phyloP scores from a whole-genome alignment of 2,329 filamentous ascomycete genomes.

The Fusarium bulbicola region DNA sequence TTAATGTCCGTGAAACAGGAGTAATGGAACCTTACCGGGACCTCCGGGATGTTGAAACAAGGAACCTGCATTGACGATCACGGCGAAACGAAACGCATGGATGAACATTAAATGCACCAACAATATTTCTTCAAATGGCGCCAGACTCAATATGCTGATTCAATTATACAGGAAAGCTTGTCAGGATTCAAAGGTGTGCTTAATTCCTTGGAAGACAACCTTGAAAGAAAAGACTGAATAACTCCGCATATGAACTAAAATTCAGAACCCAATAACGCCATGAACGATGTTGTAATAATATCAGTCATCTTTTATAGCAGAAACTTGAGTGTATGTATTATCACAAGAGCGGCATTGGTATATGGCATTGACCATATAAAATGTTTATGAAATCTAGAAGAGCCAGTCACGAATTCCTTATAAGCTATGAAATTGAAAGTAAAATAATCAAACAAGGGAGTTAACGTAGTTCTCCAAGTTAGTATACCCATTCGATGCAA shows the following conservation, averaged over 20 bases:
- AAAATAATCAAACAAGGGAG: constrained; percentile 48
- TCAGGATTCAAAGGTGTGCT: neutral
- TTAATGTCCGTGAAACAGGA: neutral
- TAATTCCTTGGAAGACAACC: neutral
- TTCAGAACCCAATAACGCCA: neutral
- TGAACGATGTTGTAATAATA: too few species aligned
- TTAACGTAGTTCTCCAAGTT: constrained; percentile 62
- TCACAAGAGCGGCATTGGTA: neutral
- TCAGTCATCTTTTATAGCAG: neutral
- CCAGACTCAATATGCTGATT: neutral
- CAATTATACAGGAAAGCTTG: neutral
- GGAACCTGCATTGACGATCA: neutral
- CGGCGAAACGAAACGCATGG: neutral
- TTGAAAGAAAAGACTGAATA: neutral
- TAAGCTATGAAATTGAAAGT: neutral
- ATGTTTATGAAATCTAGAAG: neutral
- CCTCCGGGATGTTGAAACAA: constrained; percentile 6
- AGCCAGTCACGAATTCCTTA: neutral
- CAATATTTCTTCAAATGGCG: neutral
- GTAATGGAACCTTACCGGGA: constrained; percentile 10
- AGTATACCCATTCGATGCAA: constrained; percentile 53
- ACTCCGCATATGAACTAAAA: neutral
- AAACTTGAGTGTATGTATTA: too few species aligned
- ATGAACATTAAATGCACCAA: constrained; percentile 19
- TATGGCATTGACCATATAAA: neutral